Base-by-base conservation (phyloP, 495 filamentous ascomycete genomes). In the Podospora australis region DNA sequence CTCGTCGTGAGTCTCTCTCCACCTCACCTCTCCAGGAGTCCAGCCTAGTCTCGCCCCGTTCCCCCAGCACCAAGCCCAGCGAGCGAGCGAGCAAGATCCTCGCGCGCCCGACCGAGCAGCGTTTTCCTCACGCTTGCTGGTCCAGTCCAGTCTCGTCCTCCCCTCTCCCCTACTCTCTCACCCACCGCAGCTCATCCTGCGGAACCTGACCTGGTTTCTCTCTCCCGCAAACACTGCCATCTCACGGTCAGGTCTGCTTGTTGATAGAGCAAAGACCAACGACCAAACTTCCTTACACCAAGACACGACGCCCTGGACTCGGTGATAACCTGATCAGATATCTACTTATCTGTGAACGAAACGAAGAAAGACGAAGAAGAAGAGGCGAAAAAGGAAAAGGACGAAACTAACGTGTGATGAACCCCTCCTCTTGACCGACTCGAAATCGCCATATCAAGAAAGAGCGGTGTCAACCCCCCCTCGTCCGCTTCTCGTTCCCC, bases 381-480 rank as follows among this genome's bases (percentile, higher is more conserved):
- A n/a, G n/a, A n/a, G n/a, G n/a, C n/a, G n/a, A 45, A 50, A n/a
- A 22, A 28, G 9, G 14, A 23, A 22, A 23, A 46, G 26, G 10
- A 6, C 3, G 13, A 29, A 34, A 48, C n/a, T n/a, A n/a, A n/a
- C n/a, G n/a, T n/a, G n/a, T n/a, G n/a, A 62, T 66, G 55, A 61
- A 56, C 55, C 39, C 47, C 46, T 58, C 55, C 46, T n/a, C n/a
- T n/a, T 67, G 62, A 67, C 64, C 59, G 59, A 63, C 57, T 64
- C 59, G 55, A 46, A 34, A 47, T 50, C 36, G 11, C 5, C 13
- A 5, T 5, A 14, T 22, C 2, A 30, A 55, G 53, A 57, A 66
- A 69, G 63, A 69, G 64, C 66, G 62, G 65, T 68, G 65, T 65
- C 65, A 48, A 16, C 34, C 48, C 32, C 39, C 48, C 52, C 52